phyloP scores from a whole-genome alignment of 148 eudicot genomes.

The Amaranthus palmeri region DNA sequence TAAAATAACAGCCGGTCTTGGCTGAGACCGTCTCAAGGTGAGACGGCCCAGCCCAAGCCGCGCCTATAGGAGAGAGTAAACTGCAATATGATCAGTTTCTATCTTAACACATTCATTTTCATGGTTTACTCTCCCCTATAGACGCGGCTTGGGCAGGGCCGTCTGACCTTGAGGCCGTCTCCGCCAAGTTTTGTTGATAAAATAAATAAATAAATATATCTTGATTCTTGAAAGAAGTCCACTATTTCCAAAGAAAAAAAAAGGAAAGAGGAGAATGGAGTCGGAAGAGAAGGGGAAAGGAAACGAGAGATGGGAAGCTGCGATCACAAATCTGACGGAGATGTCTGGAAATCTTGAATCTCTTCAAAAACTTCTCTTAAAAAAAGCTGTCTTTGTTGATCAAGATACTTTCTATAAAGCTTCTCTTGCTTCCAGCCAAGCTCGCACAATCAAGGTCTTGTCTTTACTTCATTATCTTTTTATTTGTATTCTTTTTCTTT shows the following conservation, averaged over 20 bases:
- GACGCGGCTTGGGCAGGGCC: too few species aligned
- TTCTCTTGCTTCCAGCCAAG: slow-evolving; percentile 74
- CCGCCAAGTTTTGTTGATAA: too few species aligned
- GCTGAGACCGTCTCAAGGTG: too few species aligned
- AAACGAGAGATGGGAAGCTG: slow-evolving; percentile 77
- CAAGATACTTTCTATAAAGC: slow-evolving; percentile 74
- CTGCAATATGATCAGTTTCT: too few species aligned
- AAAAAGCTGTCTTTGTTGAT: slow-evolving; percentile 84
- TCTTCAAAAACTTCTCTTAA: slow-evolving; percentile 61
- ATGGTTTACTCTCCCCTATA: too few species aligned
- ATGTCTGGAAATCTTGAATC: slow-evolving; percentile 71
- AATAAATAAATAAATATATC: too few species aligned
- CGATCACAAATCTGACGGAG: slow-evolving; percentile 68
- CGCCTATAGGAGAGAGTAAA: too few species aligned
- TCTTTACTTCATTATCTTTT: neutral
- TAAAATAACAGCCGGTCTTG: too few species aligned
- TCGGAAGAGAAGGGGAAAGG: slow-evolving; percentile 39
- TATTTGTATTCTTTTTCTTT: neutral
- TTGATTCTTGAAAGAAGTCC: too few species aligned
- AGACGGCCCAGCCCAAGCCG: too few species aligned
- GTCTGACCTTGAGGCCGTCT: too few species aligned
- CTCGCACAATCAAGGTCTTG: slow-evolving; percentile 80
- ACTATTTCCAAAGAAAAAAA: neutral
- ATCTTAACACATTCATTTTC: too few species aligned
- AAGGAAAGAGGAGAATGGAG: slow-evolving; percentile 26